Evolutionary conservation across 208 protist genomes (phyloP).

Genomic region (Acanthamoeba royreba): DNA sequence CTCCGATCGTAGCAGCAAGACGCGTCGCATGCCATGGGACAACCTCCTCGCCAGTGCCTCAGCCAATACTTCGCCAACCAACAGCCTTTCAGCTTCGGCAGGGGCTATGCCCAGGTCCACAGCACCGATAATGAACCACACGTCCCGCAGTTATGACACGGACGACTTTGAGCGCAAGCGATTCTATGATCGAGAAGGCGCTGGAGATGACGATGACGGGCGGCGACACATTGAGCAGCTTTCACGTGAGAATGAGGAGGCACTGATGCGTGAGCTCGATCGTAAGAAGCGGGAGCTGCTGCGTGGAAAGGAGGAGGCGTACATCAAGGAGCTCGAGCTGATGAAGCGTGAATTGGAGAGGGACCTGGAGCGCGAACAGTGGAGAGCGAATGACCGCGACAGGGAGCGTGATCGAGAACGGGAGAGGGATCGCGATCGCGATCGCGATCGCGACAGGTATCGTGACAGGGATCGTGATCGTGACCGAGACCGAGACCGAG

Average conservation of each 20-base stretch:
- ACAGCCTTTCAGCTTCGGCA: neutral
- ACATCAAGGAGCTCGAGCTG: neutral
- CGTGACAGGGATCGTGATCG: too few species aligned
- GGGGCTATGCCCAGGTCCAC: neutral
- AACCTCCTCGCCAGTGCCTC: too few species aligned
- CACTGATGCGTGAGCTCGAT: neutral
- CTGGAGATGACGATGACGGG: neutral
- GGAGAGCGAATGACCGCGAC: neutral
- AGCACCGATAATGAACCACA: too few species aligned
- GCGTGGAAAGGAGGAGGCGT: neutral
- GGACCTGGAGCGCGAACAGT: neutral
- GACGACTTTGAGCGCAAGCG: neutral
- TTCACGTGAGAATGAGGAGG: neutral
- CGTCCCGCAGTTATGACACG: too few species aligned
- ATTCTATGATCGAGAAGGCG: too few species aligned
- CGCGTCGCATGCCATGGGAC: too few species aligned
- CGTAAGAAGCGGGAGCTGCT: neutral
- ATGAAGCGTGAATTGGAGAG: neutral
- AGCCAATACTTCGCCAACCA: too few species aligned
- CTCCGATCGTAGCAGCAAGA: too few species aligned
- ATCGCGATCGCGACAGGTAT: too few species aligned
- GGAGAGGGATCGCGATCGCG: neutral
- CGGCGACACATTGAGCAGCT: neutral
- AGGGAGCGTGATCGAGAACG: neutral
- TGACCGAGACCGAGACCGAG: neutral